Conservation (phyloP, 352 stramenopile species). For the Halophytophthora batemanensis region DNA sequence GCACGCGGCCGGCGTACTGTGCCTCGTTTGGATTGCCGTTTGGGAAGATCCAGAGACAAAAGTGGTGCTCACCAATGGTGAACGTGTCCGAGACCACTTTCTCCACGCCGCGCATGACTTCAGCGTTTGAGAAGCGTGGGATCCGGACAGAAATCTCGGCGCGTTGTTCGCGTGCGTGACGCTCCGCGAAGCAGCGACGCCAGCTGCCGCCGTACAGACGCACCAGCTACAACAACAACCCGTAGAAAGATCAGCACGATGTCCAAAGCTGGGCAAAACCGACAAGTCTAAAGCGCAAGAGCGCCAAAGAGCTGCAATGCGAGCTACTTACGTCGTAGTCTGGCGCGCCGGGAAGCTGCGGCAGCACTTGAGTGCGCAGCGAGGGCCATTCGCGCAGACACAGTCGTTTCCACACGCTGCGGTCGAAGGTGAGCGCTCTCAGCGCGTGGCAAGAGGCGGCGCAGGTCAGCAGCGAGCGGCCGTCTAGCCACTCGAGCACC, state of each 20-base stretch:
- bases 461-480: conserved; percentile 49
- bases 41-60: conserved; percentile 80
- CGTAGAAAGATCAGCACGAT: too few relatives aligned
- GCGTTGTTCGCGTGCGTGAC: conserved; percentile 41
- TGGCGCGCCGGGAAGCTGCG: conserved; percentile 64
- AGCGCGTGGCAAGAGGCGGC: conserved; percentile 43
- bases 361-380: conserved; percentile 49
- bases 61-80: conserved; percentile 60
- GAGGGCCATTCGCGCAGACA: conserved; percentile 60
- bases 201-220: conserved; percentile 72
- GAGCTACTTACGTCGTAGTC: conserved; percentile 67
- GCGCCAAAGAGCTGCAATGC: conserved; percentile 4
- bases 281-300: background rate
- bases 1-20: conserved; percentile 59
- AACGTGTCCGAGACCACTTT: conserved; percentile 81
- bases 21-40: conserved; percentile 78
- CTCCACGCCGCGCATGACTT: conserved; percentile 33
- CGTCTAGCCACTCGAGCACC: conserved; percentile 49
- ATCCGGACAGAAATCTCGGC: conserved; percentile 57
- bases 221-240: conserved; percentile 39
- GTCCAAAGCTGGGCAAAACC: too few relatives aligned
- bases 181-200: conserved; percentile 63
- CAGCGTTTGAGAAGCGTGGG: conserved; percentile 38
- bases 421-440: conserved; percentile 46
- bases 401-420: conserved; percentile 63